Base-by-base conservation (phyloP, 176 grass and related monocot genomes). In the Bothriochloa decipiens region DNA sequence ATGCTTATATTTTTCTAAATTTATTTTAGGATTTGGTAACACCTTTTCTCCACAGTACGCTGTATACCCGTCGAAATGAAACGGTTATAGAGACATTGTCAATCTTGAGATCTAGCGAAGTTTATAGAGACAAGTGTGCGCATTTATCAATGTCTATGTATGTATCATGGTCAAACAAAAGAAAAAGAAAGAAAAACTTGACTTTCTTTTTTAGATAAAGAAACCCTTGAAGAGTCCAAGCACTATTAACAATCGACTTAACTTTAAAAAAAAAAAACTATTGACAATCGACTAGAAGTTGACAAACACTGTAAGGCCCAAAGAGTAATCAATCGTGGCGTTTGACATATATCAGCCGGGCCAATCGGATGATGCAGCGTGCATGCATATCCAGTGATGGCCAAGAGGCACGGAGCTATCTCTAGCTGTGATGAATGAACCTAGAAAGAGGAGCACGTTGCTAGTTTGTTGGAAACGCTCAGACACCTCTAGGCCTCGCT, bases 401-500 rank as follows among this genome's bases (percentile, higher is more conserved):
- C 35, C 35, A 36, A 36, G 2, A 36, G 35, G 35, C 5, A 4
- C 35, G 35, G 35, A 5, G 35, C 25, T 50, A 36, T 36, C 14
- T 41, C 14, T 49, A 6, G 68, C 47, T 27, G 67, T 65, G 88
- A 35, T 76, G 70, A 41, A 10, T n/a, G 50, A 20, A 55, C 53
- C 14, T 15, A 0, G 0, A 65, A 12, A 25, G 13, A 55, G 9
- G 58, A 65, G 6, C 32, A 8, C 69, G 75, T 52, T 41, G 76
- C 80, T 33, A 74, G 36, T 5, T 39, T 39, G 7, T 5, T 29
- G 79, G 79, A 39, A 68, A 9, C 20, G 18, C 0, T 57, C 53
- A 22, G 53, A 74, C 84, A 79, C 74, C 74, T 74, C 84, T 40
- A 62, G 45, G 6, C 45, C 36, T n/a, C 69, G 79, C 53, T 72